A percentile compares a stretch with the other conserved stretches of the same genome.
Conservation (phyloP, 345 rosid species). For the Eucalyptus pumila region DNA sequence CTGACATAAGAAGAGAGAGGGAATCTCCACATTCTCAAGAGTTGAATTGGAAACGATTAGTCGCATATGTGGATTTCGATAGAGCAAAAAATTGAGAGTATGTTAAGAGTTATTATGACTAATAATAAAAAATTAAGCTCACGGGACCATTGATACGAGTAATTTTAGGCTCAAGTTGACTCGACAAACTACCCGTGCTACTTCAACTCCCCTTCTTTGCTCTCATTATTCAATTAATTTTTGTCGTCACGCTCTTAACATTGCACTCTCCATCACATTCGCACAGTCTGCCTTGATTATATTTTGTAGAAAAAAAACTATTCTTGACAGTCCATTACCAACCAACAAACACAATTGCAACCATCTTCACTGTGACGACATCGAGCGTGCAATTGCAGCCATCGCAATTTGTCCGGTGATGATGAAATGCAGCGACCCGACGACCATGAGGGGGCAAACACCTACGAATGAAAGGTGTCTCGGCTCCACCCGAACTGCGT, state of each 20-base stretch:
- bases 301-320: not conserved
- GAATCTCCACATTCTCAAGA: rapidly evolving
- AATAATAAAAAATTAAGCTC: too few species aligned
- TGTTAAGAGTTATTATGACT: too few species aligned
- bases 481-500: not conserved
- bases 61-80: rapidly evolving
- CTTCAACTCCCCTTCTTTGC: not conserved
- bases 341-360: not conserved
- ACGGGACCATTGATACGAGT: not conserved
- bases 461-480: not conserved
- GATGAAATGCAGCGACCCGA: not conserved
- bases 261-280: not conserved
- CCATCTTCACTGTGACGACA: not conserved
- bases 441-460: not conserved
- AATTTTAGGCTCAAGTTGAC: not conserved
- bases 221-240: not conserved
- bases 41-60: rapidly evolving
- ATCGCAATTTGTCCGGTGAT: not conserved
- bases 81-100: too few species aligned
- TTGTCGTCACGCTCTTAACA: not conserved
- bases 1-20: rapidly evolving
- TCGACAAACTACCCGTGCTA: not conserved
- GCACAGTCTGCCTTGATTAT: not conserved
- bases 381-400: not conserved
- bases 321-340: not conserved